Conservation (phyloP, 2,329 filamentous ascomycete species). For the Cladorrhinum sp. region DNA sequence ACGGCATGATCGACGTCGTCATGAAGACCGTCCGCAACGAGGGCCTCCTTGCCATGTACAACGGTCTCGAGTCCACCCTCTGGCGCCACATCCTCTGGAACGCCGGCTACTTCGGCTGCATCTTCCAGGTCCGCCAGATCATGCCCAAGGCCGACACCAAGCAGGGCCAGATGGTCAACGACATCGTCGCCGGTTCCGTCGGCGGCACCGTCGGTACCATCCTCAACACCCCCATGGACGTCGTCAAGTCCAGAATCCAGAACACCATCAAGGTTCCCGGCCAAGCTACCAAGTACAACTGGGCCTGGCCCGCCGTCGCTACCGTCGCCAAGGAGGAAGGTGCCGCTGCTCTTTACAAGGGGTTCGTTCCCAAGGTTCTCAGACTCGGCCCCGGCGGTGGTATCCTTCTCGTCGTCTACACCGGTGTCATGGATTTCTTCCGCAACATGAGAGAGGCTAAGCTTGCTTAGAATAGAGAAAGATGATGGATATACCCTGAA, state of each 20-base stretch:
- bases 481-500: conserved; percentile 3
- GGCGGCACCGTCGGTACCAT: conserved; percentile 88
- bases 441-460: conserved; percentile 50
- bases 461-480: background rate
- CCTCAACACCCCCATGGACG: conserved; percentile 92
- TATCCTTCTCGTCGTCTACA: conserved; percentile 81
- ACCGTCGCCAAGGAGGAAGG: conserved; percentile 93
- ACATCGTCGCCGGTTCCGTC: conserved; percentile 79
- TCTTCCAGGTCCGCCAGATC: conserved; percentile 89
- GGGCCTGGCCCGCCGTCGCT: conserved; percentile 84
- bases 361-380: conserved; percentile 93
- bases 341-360: conserved; percentile 90
- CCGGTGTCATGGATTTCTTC: conserved; percentile 92
- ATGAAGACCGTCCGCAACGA: conserved; percentile 79
- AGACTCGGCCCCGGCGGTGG: conserved; percentile 65
- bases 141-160: conserved; percentile 81
- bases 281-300: conserved; percentile 90
- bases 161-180: conserved; percentile 76
- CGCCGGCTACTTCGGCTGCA: conserved; percentile 94
- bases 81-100: conserved; percentile 92
- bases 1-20: conserved; percentile 75
- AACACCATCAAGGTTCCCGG: conserved; percentile 86
- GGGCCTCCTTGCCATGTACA: conserved; percentile 86
- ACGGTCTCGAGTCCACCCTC: conserved; percentile 92
- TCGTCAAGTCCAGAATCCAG: conserved; percentile 97